A percentile compares a stretch with the other conserved stretches of the same genome.
Evolutionary conservation across 305 asterid species (phyloP).

Genomic region (Plantago coronopus): DNA sequence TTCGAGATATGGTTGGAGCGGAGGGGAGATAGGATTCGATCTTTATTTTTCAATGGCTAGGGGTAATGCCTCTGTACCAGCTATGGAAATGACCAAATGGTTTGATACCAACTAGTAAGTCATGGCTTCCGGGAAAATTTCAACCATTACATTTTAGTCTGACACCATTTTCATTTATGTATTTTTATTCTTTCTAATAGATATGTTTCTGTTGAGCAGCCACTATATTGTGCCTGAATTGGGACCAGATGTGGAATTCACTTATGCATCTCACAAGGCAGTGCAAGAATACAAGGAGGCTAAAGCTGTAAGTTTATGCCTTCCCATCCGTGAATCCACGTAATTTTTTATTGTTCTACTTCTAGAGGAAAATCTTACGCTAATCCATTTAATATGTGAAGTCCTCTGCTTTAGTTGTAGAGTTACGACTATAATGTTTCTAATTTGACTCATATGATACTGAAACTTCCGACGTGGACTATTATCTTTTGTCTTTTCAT

Average conservation of each 20-base stretch:
- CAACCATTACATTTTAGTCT: not conserved
- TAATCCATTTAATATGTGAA: not conserved
- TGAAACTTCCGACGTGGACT: no score
- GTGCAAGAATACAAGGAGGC: slow-evolving; percentile 64
- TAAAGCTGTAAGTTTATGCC: slow-evolving; percentile 38
- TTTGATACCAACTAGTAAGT: slow-evolving; percentile 66
- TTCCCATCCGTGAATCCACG: not conserved
- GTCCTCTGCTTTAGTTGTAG: not conserved
- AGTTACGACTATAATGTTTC: not conserved
- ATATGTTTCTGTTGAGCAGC: slow-evolving; percentile 29
- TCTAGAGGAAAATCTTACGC: not conserved
- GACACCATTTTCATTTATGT: slow-evolving; percentile 3
- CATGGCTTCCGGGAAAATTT: not conserved
- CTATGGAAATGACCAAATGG: slow-evolving; percentile 75
- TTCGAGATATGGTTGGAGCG: slow-evolving; percentile 54
- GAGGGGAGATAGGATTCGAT: slow-evolving; percentile 51
- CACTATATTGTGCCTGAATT: slow-evolving; percentile 66
- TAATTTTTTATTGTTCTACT: not conserved
- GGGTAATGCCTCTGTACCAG: slow-evolving; percentile 54
- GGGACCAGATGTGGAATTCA: slow-evolving; percentile 47
- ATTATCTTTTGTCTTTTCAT: no score
- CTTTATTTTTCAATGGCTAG: slow-evolving; percentile 61
- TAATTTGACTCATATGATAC: not conserved
- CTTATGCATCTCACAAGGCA: slow-evolving; percentile 55
- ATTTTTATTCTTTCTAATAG: slow-evolving; percentile 2